Percentiles rank a stretch among this genome's conserved stretches.
These are phyloP conservation scores for Tylopilus sp. DNA, from an alignment of 768 basidiomycete genomes.

Conservation along the genomic window DNA sequence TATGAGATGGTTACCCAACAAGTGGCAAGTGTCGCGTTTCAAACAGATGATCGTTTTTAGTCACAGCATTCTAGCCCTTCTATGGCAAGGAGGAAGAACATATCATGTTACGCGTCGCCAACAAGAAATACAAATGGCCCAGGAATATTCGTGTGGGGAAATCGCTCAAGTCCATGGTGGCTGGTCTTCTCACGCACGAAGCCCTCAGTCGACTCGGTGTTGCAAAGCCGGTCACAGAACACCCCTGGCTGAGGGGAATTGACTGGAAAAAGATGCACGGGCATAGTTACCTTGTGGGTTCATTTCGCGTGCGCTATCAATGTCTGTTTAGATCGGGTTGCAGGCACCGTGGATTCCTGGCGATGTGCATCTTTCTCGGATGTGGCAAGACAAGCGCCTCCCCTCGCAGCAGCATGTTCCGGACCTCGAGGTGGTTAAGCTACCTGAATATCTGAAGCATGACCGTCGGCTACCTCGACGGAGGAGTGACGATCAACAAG, in stretches of 20 bases:
- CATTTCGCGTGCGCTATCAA: background rate
- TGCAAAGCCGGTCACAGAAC: slow-evolving; percentile 33
- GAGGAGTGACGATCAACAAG: background rate
- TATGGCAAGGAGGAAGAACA: slow-evolving; percentile 25
- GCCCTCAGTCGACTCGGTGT: slow-evolving; percentile 39
- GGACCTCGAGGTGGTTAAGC: slow-evolving; percentile 33
- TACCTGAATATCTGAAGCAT: slow-evolving; percentile 33
- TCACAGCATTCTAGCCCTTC: slow-evolving; percentile 21
- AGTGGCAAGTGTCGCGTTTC: slow-evolving; percentile 24
- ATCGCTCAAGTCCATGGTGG: slow-evolving; percentile 41
- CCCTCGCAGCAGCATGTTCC: slow-evolving; percentile 38
- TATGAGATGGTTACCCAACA: slow-evolving; percentile 50
- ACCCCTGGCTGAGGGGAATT: slow-evolving; percentile 45
- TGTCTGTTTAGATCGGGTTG: background rate
- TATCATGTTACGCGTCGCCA: slow-evolving; percentile 27
- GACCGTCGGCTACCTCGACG: slow-evolving; percentile 34
- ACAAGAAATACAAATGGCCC: slow-evolving; percentile 39
- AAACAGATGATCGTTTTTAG: background rate
- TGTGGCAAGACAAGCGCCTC: slow-evolving; percentile 39
- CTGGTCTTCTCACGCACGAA: slow-evolving; percentile 37
- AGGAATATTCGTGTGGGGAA: slow-evolving; percentile 32
- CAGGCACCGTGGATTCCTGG: slow-evolving; percentile 45
- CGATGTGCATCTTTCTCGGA: slow-evolving; percentile 21
- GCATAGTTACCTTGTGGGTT: slow-evolving; percentile 44
- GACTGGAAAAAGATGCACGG: slow-evolving; percentile 46